Conservation (phyloP, 441 rosid genomes). For the Omphalea diandra region DNA sequence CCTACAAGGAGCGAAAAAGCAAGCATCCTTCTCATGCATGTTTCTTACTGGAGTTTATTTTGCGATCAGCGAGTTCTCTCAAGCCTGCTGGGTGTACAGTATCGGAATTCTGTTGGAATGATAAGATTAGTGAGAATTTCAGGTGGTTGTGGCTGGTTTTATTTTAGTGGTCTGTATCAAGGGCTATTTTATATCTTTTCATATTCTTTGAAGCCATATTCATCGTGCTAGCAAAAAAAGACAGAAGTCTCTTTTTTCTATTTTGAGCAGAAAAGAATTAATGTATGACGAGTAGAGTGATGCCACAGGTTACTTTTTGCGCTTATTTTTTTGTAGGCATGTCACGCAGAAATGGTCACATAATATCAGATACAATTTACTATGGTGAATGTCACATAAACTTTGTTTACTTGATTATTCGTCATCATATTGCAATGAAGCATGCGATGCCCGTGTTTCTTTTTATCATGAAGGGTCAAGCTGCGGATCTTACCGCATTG, state of each 20-base stretch:
- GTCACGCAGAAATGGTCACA: neutral
- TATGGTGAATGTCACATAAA: neutral
- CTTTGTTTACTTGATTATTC: neutral
- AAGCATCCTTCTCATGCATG: constrained; percentile 3
- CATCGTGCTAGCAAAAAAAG: neutral
- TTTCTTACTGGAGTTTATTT: neutral
- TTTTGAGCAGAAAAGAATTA: neutral
- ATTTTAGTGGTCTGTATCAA: too few relatives aligned
- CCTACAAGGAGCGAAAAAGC: neutral
- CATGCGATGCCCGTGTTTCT: neutral
- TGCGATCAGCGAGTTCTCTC: neutral
- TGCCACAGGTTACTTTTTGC: too few relatives aligned
- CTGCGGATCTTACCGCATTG: too few relatives aligned
- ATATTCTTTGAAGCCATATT: neutral
- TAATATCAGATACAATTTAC: neutral
- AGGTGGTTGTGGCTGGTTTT: neutral
- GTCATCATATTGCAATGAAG: neutral
- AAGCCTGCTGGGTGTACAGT: neutral
- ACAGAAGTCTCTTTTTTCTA: neutral
- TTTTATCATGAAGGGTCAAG: neutral
- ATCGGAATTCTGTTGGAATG: neutral
- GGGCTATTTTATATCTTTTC: too few relatives aligned
- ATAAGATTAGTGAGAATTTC: neutral
- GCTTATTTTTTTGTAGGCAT: neutral
- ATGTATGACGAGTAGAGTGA: neutral